Base-by-base conservation (phyloP, 2,329 filamentous ascomycete genomes). In the Lojkania enalia region DNA sequence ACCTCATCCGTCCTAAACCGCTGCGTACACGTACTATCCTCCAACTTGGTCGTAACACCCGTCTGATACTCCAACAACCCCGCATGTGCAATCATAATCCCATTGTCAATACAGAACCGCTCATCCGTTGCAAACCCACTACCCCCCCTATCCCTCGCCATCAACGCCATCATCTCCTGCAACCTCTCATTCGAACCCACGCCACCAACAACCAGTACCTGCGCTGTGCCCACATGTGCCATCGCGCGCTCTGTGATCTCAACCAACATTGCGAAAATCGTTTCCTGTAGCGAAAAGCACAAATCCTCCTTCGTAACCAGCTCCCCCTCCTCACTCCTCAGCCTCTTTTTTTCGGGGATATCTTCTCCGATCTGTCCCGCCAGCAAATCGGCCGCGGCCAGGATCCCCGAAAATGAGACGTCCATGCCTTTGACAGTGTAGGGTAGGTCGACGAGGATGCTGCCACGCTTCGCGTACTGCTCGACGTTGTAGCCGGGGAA, bases 381-480 rank as follows among this genome's bases (percentile, higher is more conserved):
- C 35, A 96, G 76, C 25, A 85, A 78, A 66, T 99, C 94, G 11
- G 92, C 86, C 3, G 83, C 82, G 0, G 88, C 89, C 20, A 99
- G 75, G 53, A 99, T 95, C 2, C 94, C 94, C 2, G 88, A 91
- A 72, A 99, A 97, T 18, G 88, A 94, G 62, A 90, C 95, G 70
- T 99, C 94, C 94, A 99, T 99, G 39, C 94, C 94, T 72, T 99
- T 99, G 52, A 99, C 94, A 2, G 91, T 84, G 65, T 99, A 99
- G 2, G 94, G 94, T 20, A 99, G 76, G 56, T 97, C 92, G 14
- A 97, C 77, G 29, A 99, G 74, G 16, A 83, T 73, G 33, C 78
- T 81, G 1, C 82, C 82, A 42, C 85, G 84, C 69, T 87, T 85
- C 57, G 94, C 94, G 38, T 97, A 76, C 72, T 96, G 89, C 75